Evolutionary conservation across 768 basidiomycete species (phyloP).

Genomic region (Suillus alpinus): DNA sequence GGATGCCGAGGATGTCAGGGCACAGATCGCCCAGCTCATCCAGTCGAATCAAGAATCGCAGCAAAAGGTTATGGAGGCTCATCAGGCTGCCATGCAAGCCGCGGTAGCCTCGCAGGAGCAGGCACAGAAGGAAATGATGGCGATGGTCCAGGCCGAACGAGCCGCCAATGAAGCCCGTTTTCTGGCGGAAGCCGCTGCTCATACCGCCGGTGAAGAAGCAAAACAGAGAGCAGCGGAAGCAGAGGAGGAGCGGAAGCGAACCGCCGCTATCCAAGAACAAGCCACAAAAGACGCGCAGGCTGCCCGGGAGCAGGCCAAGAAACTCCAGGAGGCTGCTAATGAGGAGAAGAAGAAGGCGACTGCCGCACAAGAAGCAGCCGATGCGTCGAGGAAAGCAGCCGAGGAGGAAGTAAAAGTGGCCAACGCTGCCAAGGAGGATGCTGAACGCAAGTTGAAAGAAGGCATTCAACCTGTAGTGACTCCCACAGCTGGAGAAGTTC

Average conservation of each 20-base stretch:
- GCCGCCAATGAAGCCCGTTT: constrained; percentile 5
- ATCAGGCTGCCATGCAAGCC: neutral
- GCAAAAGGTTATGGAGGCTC: neutral
- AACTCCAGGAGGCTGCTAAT: constrained; percentile 10
- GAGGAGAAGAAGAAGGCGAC: constrained; percentile 16
- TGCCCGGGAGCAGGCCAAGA: constrained; percentile 9
- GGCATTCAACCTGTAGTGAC: constrained; percentile 27
- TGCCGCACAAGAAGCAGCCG: constrained; percentile 11
- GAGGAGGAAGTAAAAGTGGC: neutral
- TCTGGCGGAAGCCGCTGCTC: constrained; percentile 5
- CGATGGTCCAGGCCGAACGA: neutral
- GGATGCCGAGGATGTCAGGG: neutral
- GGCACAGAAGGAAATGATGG: neutral
- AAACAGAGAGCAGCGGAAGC: neutral
- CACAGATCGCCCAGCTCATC: neutral
- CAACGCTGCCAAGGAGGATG: constrained; percentile 10
- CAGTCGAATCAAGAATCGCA: neutral
- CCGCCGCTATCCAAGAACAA: constrained; percentile 6
- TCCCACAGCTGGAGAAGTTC: constrained; percentile 20
- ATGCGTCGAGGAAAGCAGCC: constrained; percentile 7
- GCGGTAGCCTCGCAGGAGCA: neutral
- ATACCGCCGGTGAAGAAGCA: constrained; percentile 1
- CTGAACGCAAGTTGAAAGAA: constrained; percentile 17
- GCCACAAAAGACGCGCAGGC: constrained; percentile 5
- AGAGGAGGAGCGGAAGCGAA: constrained; percentile 10